Evolutionary conservation across 441 rosid genomes (phyloP).

Genomic region (Viola pubescens): DNA sequence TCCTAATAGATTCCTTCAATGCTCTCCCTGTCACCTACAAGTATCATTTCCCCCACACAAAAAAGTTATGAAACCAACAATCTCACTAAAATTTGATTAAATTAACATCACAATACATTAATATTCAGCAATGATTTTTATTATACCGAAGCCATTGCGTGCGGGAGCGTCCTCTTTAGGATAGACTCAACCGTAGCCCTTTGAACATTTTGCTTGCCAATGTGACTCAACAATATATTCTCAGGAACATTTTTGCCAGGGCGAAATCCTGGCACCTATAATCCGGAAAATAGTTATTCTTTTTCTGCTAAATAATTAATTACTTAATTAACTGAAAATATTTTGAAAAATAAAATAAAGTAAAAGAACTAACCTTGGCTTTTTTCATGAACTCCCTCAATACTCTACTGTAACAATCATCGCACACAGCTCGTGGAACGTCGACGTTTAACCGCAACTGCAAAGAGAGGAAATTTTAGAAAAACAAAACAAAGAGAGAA

Average conservation of each 20-base stretch:
- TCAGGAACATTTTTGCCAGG: conserved; percentile 76
- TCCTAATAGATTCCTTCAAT: conserved; percentile 76
- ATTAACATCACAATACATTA: not conserved
- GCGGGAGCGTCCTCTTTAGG: conserved; percentile 88
- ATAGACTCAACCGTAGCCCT: conserved; percentile 84
- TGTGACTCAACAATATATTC: conserved; percentile 54
- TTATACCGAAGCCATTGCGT: conserved; percentile 73
- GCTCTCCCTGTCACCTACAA: conserved; percentile 75
- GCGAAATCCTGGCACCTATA: conserved; percentile 85
- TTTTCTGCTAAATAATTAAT: conserved; percentile 2
- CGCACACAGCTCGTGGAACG: conserved; percentile 64
- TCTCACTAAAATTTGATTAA: not conserved
- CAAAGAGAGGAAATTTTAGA: conserved; percentile 1
- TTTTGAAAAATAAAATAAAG: not conserved
- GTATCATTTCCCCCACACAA: not conserved
- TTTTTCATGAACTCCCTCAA: conserved; percentile 58
- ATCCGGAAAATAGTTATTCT: not conserved
- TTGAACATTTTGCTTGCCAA: conserved; percentile 60
- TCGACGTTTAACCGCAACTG: conserved; percentile 70
- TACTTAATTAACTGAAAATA: not conserved
- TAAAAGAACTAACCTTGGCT: conserved; percentile 43
- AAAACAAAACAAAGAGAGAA: not conserved
- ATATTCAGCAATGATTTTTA: conserved; percentile 2
- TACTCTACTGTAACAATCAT: conserved; percentile 71
- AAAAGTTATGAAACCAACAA: not conserved